Percentiles rank a stretch among this genome's conserved stretches.
phyloP scores from a whole-genome alignment of 2,329 filamentous ascomycete genomes.

The Tolypocladium capitatum region DNA sequence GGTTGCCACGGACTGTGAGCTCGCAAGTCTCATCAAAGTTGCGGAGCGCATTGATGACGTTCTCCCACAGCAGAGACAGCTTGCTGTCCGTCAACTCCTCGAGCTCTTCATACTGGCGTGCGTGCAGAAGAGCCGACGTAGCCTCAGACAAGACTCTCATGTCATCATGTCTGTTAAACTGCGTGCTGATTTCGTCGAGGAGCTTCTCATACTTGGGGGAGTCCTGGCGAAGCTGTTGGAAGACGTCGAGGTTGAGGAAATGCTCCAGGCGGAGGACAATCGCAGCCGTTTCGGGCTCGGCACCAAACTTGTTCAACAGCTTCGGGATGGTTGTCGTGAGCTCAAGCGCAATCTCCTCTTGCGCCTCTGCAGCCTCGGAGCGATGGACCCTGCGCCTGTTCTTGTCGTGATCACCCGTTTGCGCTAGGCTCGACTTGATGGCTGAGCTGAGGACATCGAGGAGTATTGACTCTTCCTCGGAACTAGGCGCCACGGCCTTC shows the following conservation, averaged over 20 bases:
- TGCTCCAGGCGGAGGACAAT: constrained; percentile 77
- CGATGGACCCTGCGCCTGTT: constrained; percentile 43
- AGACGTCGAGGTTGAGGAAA: constrained; percentile 72
- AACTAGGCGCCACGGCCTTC: constrained; percentile 56
- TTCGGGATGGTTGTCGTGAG: constrained; percentile 70
- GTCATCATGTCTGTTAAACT: constrained; percentile 87
- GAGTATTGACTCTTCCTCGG: constrained; percentile 70
- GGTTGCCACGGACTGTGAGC: constrained; percentile 55
- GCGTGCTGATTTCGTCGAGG: constrained; percentile 82
- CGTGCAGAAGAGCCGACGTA: constrained; percentile 68
- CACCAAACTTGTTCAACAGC: constrained; percentile 84
- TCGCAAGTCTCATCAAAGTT: constrained; percentile 59
- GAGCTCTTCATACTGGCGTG: constrained; percentile 74
- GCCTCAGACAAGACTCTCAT: constrained; percentile 76
- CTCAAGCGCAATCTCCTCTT: constrained; percentile 66
- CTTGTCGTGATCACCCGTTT: constrained; percentile 52
- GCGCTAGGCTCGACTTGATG: constrained; percentile 60
- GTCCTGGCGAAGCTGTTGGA: constrained; percentile 80
- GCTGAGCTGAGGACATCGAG: constrained; percentile 77
- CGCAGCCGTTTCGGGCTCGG: constrained; percentile 74
- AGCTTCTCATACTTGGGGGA: constrained; percentile 66
- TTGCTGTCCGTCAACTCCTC: constrained; percentile 75
- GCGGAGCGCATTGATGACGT: constrained; percentile 59
- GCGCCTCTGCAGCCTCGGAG: constrained; percentile 53
- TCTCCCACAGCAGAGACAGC: constrained; percentile 74